Percentiles rank a stretch among this genome's conserved stretches.
Conservation (phyloP, 2,329 filamentous ascomycete species). For the Penicillium sp. region DNA sequence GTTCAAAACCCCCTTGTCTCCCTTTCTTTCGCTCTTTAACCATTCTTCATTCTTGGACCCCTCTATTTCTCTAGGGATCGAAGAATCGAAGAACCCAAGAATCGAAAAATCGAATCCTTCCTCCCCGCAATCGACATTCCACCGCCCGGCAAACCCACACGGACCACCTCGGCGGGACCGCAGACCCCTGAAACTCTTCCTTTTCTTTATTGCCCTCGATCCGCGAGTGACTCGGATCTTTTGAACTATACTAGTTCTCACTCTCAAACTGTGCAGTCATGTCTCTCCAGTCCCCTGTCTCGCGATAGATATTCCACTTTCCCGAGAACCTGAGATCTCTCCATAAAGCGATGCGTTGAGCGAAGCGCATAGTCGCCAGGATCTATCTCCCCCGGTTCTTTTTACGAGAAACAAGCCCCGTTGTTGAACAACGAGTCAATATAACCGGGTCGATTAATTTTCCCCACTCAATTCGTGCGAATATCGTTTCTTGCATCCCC, state of each 20-base stretch:
- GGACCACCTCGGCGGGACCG: slow-evolving; percentile 18
- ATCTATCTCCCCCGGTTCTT: not conserved
- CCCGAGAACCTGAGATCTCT: not conserved
- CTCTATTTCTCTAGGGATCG: not conserved
- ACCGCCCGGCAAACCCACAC: slow-evolving; percentile 16
- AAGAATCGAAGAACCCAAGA: not conserved
- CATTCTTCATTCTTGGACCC: not conserved
- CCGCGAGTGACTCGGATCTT: not conserved
- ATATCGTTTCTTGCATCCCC: not conserved
- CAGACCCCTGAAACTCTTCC: slow-evolving; percentile 7
- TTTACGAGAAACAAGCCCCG: not conserved
- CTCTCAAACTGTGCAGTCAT: slow-evolving; percentile 13
- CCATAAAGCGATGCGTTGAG: slow-evolving; percentile 14
- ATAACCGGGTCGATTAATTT: slow-evolving; percentile 2
- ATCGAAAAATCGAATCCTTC: not conserved
- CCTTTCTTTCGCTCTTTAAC: not conserved
- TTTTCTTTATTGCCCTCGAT: slow-evolving; percentile 1
- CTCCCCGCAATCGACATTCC: slow-evolving; percentile 8
- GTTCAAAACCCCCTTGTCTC: not conserved
- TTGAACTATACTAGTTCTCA: not conserved
- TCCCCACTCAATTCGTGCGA: slow-evolving; percentile 1
- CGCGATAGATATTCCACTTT: slow-evolving; percentile 10
- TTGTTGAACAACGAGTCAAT: slow-evolving; percentile 15
- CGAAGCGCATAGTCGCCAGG: not conserved
- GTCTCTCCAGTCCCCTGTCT: slow-evolving; percentile 2